phyloP scores from a whole-genome alignment of 768 basidiomycete genomes.

The Tulasnella sp. region DNA sequence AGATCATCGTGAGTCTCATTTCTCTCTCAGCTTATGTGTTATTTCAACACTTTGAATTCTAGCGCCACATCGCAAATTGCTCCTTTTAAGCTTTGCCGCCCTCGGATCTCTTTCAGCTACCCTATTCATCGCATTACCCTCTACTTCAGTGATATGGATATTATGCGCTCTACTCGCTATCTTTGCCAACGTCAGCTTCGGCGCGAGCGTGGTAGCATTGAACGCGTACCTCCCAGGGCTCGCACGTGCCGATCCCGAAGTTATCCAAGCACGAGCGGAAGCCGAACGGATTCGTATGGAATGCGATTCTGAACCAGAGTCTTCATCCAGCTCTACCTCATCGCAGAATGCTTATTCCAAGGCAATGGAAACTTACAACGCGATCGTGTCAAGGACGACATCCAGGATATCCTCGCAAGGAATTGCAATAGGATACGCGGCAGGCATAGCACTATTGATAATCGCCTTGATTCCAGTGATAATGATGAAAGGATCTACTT shows the following conservation, averaged over 20 bases:
- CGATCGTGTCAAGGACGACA: conserved; percentile 53
- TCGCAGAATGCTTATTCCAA: conserved; percentile 17
- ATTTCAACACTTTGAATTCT: conserved; percentile 16
- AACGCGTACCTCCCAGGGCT: conserved; percentile 77
- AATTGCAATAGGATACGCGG: conserved; percentile 73
- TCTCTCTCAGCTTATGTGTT: background rate
- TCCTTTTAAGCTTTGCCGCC: conserved; percentile 63
- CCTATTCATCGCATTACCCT: conserved; percentile 60
- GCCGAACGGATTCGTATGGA: background rate
- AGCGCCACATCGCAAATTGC: conserved; percentile 58
- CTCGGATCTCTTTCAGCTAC: conserved; percentile 56
- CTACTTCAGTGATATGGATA: conserved; percentile 55
- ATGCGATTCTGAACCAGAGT: background rate
- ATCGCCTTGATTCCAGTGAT: conserved; percentile 68
- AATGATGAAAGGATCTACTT: conserved; percentile 57
- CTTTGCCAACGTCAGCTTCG: conserved; percentile 73
- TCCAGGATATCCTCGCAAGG: conserved; percentile 75
- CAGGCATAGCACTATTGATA: conserved; percentile 67
- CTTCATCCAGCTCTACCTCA: background rate
- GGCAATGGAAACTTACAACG: conserved; percentile 37
- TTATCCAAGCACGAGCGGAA: conserved; percentile 13
- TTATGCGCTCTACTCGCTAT: conserved; percentile 57
- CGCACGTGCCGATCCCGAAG: conserved; percentile 43
- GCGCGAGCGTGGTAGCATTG: conserved; percentile 75
- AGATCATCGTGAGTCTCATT: conserved; percentile 56